Evolutionary conservation across 305 asterid species (phyloP).

Genomic region (Caryopteris hybrid): DNA sequence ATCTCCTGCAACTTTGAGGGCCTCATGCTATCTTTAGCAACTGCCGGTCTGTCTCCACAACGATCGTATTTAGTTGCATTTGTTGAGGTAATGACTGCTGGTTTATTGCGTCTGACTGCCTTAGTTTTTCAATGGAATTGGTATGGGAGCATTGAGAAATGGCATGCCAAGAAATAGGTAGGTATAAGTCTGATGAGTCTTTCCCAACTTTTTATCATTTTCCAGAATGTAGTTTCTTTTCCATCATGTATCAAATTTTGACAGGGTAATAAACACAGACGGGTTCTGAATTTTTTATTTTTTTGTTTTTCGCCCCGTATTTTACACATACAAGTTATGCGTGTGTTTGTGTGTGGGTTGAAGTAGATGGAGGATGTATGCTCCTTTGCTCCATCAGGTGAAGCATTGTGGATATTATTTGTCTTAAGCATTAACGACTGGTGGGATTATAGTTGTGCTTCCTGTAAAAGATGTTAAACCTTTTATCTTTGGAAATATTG

Average conservation of each 20-base stretch:
- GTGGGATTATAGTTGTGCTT: too few relatives aligned
- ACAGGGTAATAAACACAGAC: neutral
- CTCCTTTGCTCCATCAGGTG: neutral
- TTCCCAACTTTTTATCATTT: neutral
- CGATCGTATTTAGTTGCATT: conserved; percentile 80
- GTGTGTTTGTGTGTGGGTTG: neutral
- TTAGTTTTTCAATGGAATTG: conserved; percentile 85
- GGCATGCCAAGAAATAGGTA: conserved; percentile 42
- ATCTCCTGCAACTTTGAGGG: conserved; percentile 90
- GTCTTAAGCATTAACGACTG: too few relatives aligned
- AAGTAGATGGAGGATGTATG: neutral
- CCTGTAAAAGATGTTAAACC: too few relatives aligned
- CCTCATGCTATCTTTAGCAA: conserved; percentile 54
- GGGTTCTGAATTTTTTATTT: neutral
- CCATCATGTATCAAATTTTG: neutral
- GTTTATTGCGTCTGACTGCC: conserved; percentile 64
- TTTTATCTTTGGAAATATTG: too few relatives aligned
- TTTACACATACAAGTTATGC: neutral
- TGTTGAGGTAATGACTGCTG: conserved; percentile 64
- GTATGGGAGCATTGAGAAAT: conserved; percentile 70
- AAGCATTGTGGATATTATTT: too few relatives aligned
- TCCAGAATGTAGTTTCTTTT: neutral
- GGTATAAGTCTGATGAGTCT: neutral
- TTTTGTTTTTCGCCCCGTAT: too few relatives aligned
- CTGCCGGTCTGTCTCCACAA: conserved; percentile 91